Evolutionary conservation across 352 stramenopile species (phyloP).

Genomic region (Phytophthora tentaculata): DNA sequence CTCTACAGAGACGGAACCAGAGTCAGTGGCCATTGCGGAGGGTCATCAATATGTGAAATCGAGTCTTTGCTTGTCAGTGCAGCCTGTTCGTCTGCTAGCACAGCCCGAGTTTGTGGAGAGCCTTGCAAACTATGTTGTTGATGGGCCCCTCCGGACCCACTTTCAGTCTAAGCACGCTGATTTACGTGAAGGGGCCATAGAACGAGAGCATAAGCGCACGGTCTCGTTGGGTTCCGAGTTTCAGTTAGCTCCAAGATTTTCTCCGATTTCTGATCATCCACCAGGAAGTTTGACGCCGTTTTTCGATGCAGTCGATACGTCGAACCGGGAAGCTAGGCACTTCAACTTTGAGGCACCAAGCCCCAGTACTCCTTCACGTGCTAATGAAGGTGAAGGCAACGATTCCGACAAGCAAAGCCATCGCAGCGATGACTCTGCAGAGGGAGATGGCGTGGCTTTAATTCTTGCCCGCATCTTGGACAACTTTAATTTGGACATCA

Average conservation of each 20-base stretch:
- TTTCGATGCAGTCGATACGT: conserved; percentile 67
- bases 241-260: conserved; percentile 26
- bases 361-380: not conserved
- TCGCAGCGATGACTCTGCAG: conserved; percentile 7
- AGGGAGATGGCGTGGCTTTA: conserved; percentile 10
- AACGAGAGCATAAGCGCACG: conserved; percentile 18
- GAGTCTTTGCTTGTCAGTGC: conserved; percentile 45
- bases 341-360: conserved; percentile 24
- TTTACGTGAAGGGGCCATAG: conserved; percentile 16
- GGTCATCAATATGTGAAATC: conserved; percentile 36
- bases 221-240: conserved; percentile 31
- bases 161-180: conserved; percentile 36
- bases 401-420: conserved; percentile 2
- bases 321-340: conserved; percentile 31
- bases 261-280: conserved; percentile 18
- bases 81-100: conserved; percentile 62
- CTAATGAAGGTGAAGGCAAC: not conserved
- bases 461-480: conserved; percentile 32
- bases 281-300: conserved; percentile 56
- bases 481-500: conserved; percentile 45
- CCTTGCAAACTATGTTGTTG: conserved; percentile 59
- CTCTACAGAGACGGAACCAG: conserved; percentile 21
- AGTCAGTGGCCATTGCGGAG: conserved; percentile 1
- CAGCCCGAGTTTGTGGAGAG: conserved; percentile 71
- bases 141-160: conserved; percentile 57